Evolutionary conservation across 2,329 filamentous ascomycete species (phyloP), one percentile per base, ranked within the genome.

Genomic region (Colletotrichum simmondsii): DNA sequence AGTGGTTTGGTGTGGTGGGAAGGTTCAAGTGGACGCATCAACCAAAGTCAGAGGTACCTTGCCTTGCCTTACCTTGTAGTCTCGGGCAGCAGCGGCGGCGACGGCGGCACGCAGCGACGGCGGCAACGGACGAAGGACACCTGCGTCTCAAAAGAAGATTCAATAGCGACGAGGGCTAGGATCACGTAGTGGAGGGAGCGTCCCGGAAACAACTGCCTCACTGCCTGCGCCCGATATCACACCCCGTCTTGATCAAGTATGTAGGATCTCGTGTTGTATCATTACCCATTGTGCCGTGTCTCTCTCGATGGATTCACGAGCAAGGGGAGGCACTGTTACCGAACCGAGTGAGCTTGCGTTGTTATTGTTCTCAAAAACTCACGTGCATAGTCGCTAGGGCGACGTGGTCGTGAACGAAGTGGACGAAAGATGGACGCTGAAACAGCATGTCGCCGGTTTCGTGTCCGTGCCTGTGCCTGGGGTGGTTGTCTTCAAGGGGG

Each of bases 361-460:
- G 59, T 63, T 59, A 22, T 54, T 24, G n/a, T n/a, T 42, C 12
- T 56, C 16, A 5, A 4, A 28, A 28, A 19, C 16, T 49, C 35
- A 30, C 5, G 56, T 56, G 42, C 59, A n/a, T 22, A 56, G 32
- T 60, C 66, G 54, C 70, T 53, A 35, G 54, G 66, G 66, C 60
- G 70, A 72, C 70, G 54, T 28, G n/a, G 70, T 64, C 35, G 70
- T 61, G 42, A 59, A 62, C 30, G 12, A 64, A 57, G 68, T 71
- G 63, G 68, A 46, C 22, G 32, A 69, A 69, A 32, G 22, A 28
- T 42, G 52, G 56, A 65, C 60, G 66, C 70, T 70, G 70, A 72
- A 72, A 72, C 70, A 46, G 42, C 65, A 72, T 72, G 60, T 72
- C 65, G 70, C 66, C 66, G 52, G 70, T 72, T 72, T 72, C 66